A percentile compares a stretch with the other conserved stretches of the same genome.
phyloP scores from a whole-genome alignment of 2,329 filamentous ascomycete species.

The Diplodia seriata region DNA sequence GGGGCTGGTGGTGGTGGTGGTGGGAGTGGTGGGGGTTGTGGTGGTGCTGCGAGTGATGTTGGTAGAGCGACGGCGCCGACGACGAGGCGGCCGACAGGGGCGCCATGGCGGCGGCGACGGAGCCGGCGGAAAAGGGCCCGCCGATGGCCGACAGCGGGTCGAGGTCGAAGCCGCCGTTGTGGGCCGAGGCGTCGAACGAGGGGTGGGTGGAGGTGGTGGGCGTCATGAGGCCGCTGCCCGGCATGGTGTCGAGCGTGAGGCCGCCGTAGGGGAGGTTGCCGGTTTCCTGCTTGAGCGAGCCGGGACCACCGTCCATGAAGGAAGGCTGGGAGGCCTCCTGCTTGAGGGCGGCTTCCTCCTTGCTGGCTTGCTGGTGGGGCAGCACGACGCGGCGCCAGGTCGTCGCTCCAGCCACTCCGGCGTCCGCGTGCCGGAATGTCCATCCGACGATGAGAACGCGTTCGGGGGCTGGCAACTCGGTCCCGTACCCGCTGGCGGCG shows the following conservation, averaged over 20 bases:
- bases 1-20: conserved; percentile 35
- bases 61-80: not conserved
- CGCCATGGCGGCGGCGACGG: not conserved
- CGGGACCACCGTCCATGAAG: not conserved
- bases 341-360: conserved; percentile 21
- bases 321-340: conserved; percentile 11
- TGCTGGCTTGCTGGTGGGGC: conserved; percentile 29
- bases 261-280: conserved; percentile 7
- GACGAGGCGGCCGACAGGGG: conserved; percentile 10
- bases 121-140: conserved; percentile 13
- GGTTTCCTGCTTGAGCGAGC: conserved; percentile 6
- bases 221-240: conserved; percentile 23
- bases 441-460: conserved; percentile 49
- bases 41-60: conserved; percentile 38
- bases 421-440: conserved; percentile 46
- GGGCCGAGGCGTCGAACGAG: conserved; percentile 22
- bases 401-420: conserved; percentile 42
- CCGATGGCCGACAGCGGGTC: conserved; percentile 35
- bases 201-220: conserved; percentile 25
- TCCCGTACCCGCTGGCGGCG: not conserved
- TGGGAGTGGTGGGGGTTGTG: not conserved
- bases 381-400: conserved; percentile 47
- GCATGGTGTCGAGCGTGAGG: conserved; percentile 24
- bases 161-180: conserved; percentile 36
- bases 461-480: conserved; percentile 31